Base-by-base conservation (phyloP, 2,329 filamentous ascomycete genomes). In the Botrytis fabae region DNA sequence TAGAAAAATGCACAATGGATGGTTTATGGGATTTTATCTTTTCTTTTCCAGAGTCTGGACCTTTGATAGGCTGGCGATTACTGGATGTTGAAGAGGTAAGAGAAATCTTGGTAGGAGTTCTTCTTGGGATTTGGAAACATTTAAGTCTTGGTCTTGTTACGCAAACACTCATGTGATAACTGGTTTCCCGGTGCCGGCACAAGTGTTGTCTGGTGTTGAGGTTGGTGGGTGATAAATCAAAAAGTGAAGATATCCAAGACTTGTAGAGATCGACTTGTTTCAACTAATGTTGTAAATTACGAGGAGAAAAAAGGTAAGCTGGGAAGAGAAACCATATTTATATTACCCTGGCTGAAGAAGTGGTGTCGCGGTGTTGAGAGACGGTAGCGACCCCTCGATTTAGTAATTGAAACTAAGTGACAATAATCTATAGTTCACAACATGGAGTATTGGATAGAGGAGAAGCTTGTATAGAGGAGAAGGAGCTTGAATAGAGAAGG, bases 121-220 rank as follows among this genome's bases (percentile, higher is more conserved):
- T 10, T n/a, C 5, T 0, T 32, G 32, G 25, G 25, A 14, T 14
- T 14, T 1, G 1, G 2, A 51, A 10, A 25, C n/a, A n/a, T n/a
- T n/a, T 22, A 16, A 10, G 10, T 7, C 2, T 10, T n/a, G 25
- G 5, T 51, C 22, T 51, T 14, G 4, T n/a, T 6, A 10, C 25
- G 25, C 22, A 14, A n/a, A 14, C 25, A 14, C 25, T n/a, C 4
- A 10, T 18, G 1, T 7, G 3, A 32, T 2, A 18, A 18, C 10
- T 1, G 14, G 25, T 2, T 4, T 14, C 14, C 4, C 12, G 10
- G 1, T 6, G 1, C 25, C 0, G 25, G 10, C 2, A n/a, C 25
- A 16, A 10, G 48, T n/a, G 10, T n/a, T n/a, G 12, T 51, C 6
- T 1, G 10, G n/a, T 6, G 22, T n/a, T 14, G 48, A n/a, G 46